Base-by-base conservation (phyloP, 495 filamentous ascomycete species). In the Cercophora samala region DNA sequence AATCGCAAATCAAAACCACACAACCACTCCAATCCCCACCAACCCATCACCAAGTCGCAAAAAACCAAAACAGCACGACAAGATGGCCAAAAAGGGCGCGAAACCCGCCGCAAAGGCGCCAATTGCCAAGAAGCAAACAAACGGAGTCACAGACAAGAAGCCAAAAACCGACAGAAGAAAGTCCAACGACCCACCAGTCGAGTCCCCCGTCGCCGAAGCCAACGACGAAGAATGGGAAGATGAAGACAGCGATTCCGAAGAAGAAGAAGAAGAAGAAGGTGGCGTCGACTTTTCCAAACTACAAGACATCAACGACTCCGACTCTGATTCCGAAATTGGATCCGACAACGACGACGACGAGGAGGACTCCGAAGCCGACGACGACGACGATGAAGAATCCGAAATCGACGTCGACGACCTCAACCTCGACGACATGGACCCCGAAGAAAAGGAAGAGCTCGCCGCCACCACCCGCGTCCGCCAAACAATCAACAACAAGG, bases 401-500 rank as follows among this genome's bases (percentile, higher is more conserved):
- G 86, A 88, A 58, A 93, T 96, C 58, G 90, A 93, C 6, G 84
- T 96, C 55, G 94, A 93, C 42, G 92, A 96, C 74, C 83, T 92
- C 64, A 67, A 66, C 4, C 64, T 70, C 23, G 87, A 88, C 70
- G 88, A 88, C 26, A 84, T 97, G 32, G 87, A 89, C 42, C 89
- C 89, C 24, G 90, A 91, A 72, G 92, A 95, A 67, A 89, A 88
- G 70, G 92, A 90, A 68, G 94, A 97, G 71, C 80, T 96, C 8
- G 66, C 66, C 22, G 74, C 74, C 18, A 84, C 95, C 62, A 90
- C 93, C 19, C 89, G 96, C 77, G 92, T 95, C 74, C 92, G 94
- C 69, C 89, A 97, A 69, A 97, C 93, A 56, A 97, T 97, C 81
- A 97, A 99, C 84, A 99, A 99, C 82, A 92, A 91, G 62, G 80